Evolutionary conservation across 352 stramenopile species (phyloP).

Genomic region (Globisporangium nagaii): DNA sequence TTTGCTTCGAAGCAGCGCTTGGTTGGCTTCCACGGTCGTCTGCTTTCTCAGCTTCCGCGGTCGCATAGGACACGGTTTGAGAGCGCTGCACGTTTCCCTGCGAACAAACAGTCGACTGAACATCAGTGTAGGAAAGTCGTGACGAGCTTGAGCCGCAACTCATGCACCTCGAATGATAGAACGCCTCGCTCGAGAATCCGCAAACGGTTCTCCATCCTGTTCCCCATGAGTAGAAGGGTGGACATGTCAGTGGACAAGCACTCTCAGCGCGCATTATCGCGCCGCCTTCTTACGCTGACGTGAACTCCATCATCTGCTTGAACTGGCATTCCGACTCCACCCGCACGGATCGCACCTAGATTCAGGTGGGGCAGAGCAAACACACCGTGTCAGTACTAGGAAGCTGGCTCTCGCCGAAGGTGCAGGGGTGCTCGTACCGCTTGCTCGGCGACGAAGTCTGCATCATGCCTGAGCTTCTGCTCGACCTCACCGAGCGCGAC

Average conservation of each 20-base stretch:
- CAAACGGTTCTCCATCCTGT: slow-evolving; percentile 15
- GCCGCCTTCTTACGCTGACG: slow-evolving; percentile 5
- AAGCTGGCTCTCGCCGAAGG: no score
- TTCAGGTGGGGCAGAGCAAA: no score
- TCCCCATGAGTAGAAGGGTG: neutral
- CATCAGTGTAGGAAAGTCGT: neutral
- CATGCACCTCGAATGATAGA: slow-evolving; percentile 4
- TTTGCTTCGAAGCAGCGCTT: neutral
- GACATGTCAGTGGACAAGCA: neutral
- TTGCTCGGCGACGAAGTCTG: slow-evolving; percentile 24
- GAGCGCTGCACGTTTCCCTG: neutral
- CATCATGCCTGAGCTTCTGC: slow-evolving; percentile 30
- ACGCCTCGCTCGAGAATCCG: slow-evolving; percentile 11
- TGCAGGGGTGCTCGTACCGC: slow-evolving; percentile 13
- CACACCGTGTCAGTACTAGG: no score
- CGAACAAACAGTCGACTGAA: neutral
- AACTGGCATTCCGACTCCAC: slow-evolving; percentile 14
- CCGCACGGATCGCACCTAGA: slow-evolving; percentile 19
- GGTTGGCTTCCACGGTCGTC: neutral
- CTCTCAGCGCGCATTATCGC: neutral
- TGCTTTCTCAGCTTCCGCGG: neutral
- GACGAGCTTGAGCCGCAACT: no score
- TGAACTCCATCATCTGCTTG: slow-evolving; percentile 17
- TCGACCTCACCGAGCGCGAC: slow-evolving; percentile 31
- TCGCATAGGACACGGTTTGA: neutral